Conservation (phyloP, 2,329 filamentous ascomycete genomes). For the Aspergillus versicolor region DNA sequence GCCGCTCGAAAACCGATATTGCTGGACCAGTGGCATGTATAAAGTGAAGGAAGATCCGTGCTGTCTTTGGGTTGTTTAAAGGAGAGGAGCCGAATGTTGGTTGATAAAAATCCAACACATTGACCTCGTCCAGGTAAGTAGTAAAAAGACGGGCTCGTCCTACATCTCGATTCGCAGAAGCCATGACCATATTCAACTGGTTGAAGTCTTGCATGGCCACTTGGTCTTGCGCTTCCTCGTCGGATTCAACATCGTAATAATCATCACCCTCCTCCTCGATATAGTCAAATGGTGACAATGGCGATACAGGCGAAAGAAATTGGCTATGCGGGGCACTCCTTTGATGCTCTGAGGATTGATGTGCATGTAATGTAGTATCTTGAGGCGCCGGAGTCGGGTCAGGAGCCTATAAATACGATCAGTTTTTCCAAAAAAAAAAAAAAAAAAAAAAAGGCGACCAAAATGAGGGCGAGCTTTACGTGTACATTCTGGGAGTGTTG, state of each 20-base stretch:
- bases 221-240: conserved; percentile 55
- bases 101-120: conserved; percentile 62
- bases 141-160: conserved; percentile 51
- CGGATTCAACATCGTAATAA: conserved; percentile 61
- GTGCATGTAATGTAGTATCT: not conserved
- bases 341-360: conserved; percentile 1
- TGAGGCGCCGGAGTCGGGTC: not conserved
- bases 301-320: conserved; percentile 13
- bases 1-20: conserved; percentile 83
- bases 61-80: conserved; percentile 75
- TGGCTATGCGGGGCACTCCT: conserved; percentile 2
- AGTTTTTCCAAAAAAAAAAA: not conserved
- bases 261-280: conserved; percentile 59
- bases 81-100: conserved; percentile 68
- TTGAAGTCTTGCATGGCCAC: conserved; percentile 35
- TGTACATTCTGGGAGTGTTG: not conserved
- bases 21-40: conserved; percentile 83
- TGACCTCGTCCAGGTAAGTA: conserved; percentile 48
- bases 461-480: not conserved
- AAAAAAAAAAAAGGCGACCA: too few species aligned
- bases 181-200: conserved; percentile 45
- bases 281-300: conserved; percentile 29
- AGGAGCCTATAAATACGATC: not conserved
- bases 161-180: conserved; percentile 45
- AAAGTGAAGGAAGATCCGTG: conserved; percentile 86